Conservation (phyloP, 2,329 filamentous ascomycete genomes). For the Metarhizium sp. region DNA sequence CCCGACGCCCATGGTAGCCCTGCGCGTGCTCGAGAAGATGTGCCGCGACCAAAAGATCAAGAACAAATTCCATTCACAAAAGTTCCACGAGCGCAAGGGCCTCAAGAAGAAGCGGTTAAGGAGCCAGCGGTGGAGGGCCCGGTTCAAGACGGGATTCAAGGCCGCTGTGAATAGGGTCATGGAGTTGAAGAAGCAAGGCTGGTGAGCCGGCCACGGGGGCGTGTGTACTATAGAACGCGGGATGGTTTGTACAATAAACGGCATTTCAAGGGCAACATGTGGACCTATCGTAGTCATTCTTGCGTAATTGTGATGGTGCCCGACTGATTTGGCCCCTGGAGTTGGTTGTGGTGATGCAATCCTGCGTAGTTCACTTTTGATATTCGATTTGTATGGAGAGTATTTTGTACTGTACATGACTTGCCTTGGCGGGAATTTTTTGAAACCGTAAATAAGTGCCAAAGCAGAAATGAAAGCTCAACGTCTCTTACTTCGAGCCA, state of each 20-base stretch:
- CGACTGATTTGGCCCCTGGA: too few species aligned
- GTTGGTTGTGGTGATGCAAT: too few species aligned
- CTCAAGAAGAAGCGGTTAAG: slow-evolving; percentile 67
- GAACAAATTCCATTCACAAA: slow-evolving; percentile 46
- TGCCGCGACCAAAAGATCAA: slow-evolving; percentile 46
- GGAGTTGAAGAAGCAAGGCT: slow-evolving; percentile 67
- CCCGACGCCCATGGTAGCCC: slow-evolving; percentile 33
- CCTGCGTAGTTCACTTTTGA: too few species aligned
- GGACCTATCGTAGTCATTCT: background rate
- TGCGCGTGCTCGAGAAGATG: slow-evolving; percentile 31
- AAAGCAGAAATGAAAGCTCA: too few species aligned
- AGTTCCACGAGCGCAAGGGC: slow-evolving; percentile 66
- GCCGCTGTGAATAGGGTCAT: slow-evolving; percentile 54
- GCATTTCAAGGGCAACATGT: background rate
- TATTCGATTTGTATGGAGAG: too few species aligned
- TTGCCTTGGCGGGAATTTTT: too few species aligned
- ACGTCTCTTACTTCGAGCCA: too few species aligned
- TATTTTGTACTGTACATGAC: too few species aligned
- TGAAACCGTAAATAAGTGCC: too few species aligned
- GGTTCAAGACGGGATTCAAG: slow-evolving; percentile 62
- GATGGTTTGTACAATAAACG: background rate
- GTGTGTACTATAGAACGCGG: background rate
- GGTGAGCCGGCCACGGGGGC: slow-evolving; percentile 38
- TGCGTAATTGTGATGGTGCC: too few species aligned
- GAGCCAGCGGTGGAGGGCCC: slow-evolving; percentile 57